These are phyloP conservation scores for Nothopassalora personata DNA, from an alignment of 2,329 filamentous ascomycete genomes.

Conservation along the genomic window DNA sequence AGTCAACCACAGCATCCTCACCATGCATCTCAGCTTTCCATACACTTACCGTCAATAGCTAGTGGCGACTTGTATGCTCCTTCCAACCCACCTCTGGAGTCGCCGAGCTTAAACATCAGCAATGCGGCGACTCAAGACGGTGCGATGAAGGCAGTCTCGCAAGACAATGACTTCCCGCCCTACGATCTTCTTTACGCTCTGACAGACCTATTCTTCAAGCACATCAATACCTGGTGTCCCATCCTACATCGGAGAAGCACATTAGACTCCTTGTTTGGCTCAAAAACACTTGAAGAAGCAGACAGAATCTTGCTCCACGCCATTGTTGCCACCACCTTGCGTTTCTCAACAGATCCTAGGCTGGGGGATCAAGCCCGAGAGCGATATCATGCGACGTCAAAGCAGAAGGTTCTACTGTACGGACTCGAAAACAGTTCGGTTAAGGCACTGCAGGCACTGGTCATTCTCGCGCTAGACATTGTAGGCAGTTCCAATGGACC, in stretches of 20 bases:
- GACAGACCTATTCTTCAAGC: constrained; percentile 59
- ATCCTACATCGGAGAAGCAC: constrained; percentile 83
- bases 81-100: constrained; percentile 47
- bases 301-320: constrained; percentile 80
- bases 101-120: constrained; percentile 53
- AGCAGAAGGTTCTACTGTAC: constrained; percentile 80
- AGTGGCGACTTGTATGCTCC: constrained; percentile 28
- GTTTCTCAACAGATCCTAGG: constrained; percentile 72
- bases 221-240: constrained; percentile 68
- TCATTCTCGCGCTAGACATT: constrained; percentile 79
- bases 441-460: constrained; percentile 77
- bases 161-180: constrained; percentile 50
- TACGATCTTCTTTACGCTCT: constrained; percentile 57
- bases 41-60: constrained; percentile 14
- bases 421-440: constrained; percentile 87
- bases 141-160: constrained; percentile 27
- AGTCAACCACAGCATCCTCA: constrained; percentile 20
- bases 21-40: constrained; percentile 17
- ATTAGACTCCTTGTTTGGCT: constrained; percentile 71
- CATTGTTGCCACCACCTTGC: constrained; percentile 80
- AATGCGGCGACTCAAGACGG: constrained; percentile 17
- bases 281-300: constrained; percentile 68
- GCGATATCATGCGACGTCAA: constrained; percentile 73
- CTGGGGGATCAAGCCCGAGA: constrained; percentile 67
- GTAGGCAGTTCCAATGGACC: constrained; percentile 84